These are phyloP conservation scores for Dothideomycetes sp. DNA, from an alignment of 2,329 filamentous ascomycete species.

Conservation along the genomic window DNA sequence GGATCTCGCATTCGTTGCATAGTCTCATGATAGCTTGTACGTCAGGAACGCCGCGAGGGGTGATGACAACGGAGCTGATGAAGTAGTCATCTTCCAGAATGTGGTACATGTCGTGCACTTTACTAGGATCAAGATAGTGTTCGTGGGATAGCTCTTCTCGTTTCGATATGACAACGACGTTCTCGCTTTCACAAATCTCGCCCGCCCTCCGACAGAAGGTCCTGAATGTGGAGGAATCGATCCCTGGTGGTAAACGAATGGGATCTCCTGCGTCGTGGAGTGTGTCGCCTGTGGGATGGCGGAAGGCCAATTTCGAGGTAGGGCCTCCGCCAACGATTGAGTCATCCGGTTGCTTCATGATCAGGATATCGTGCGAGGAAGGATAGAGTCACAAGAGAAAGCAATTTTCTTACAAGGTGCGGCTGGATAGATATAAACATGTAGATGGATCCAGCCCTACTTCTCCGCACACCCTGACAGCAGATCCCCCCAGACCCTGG, in stretches of 20 bases:
- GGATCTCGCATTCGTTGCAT: conserved; percentile 35
- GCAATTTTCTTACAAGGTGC: too few species aligned
- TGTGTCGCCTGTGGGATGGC: neutral
- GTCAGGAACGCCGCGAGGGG: conserved; percentile 27
- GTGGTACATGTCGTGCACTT: conserved; percentile 13
- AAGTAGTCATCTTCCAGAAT: conserved; percentile 33
- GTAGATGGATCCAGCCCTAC: too few species aligned
- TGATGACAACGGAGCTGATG: conserved; percentile 32
- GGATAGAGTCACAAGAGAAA: too few species aligned
- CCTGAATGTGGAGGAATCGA: conserved; percentile 1
- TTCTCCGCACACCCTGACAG: too few species aligned
- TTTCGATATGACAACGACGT: conserved; percentile 6
- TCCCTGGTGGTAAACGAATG: conserved; percentile 2
- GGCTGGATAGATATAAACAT: too few species aligned
- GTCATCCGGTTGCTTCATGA: neutral
- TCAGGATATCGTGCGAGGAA: too few species aligned
- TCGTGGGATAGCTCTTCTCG: conserved; percentile 5
- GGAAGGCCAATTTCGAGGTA: neutral
- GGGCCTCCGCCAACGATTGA: neutral
- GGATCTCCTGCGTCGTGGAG: conserved; percentile 3
- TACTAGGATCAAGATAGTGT: conserved; percentile 8
- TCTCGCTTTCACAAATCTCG: conserved; percentile 2
- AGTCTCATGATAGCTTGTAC: conserved; percentile 36
- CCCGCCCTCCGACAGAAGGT: conserved; percentile 1
- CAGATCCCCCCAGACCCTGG: too few species aligned